Evolutionary conservation across 805 yeast genomes (phyloP).

Genomic region (Saturnispora galanensis): DNA sequence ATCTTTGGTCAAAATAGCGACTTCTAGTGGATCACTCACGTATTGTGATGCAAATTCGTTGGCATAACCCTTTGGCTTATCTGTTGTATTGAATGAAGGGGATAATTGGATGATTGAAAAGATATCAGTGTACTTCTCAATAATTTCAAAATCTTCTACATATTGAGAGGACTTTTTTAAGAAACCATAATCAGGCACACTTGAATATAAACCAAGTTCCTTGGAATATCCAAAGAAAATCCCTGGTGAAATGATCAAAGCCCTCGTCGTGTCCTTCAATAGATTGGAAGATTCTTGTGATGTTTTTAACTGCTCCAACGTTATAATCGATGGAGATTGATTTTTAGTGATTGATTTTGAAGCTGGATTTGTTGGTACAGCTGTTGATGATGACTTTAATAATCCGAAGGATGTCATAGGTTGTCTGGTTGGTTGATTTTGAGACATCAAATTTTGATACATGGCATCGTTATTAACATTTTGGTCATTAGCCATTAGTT

Average conservation of each 20-base stretch:
- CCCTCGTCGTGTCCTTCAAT: constrained; percentile 45
- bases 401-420: constrained; percentile 1
- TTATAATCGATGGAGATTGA: constrained; percentile 20
- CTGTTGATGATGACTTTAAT: not conserved
- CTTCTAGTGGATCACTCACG: constrained; percentile 49
- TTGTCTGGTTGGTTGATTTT: not conserved
- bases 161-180: constrained; percentile 62
- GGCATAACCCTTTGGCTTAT: constrained; percentile 72
- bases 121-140: constrained; percentile 45
- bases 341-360: constrained; percentile 20
- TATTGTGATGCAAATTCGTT: constrained; percentile 85
- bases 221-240: constrained; percentile 59
- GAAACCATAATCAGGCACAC: constrained; percentile 80
- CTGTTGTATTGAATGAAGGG: constrained; percentile 59
- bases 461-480: constrained; percentile 1
- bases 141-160: constrained; percentile 72
- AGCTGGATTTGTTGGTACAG: not conserved
- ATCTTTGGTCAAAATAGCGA: constrained; percentile 74
- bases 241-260: constrained; percentile 74
- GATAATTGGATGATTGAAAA: constrained; percentile 68
- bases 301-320: constrained; percentile 33
- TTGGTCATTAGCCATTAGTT: constrained; percentile 29
- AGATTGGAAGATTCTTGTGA: constrained; percentile 48
- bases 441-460: constrained; percentile 2
- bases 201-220: constrained; percentile 47